These are phyloP conservation scores for Mucor piriformis DNA, from an alignment of 371 early-diverging fungal genomes.

Conservation along the genomic window DNA sequence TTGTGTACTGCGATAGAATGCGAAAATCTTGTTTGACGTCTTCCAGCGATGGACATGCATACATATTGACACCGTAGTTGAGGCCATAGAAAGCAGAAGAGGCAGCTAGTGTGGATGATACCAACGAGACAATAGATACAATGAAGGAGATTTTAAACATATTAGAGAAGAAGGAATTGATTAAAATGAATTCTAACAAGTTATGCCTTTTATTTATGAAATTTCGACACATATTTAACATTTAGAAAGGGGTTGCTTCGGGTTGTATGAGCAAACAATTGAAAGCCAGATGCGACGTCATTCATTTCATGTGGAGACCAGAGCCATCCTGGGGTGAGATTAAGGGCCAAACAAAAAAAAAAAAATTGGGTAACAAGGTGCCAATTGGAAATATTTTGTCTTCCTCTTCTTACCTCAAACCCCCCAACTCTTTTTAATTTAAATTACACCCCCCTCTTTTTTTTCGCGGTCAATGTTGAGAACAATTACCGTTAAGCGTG, in stretches of 20 bases:
- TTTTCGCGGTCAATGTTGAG: slow-evolving; percentile 44
- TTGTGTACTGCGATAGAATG: slow-evolving; percentile 47
- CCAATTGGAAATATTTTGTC: not conserved
- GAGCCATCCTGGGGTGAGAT: slow-evolving; percentile 15
- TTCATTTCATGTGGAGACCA: not conserved
- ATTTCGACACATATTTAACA: not conserved
- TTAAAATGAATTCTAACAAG: not conserved
- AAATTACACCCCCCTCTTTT: slow-evolving; percentile 20
- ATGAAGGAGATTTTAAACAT: not conserved
- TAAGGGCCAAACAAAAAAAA: slow-evolving; percentile 14
- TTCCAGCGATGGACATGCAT: slow-evolving; percentile 54
- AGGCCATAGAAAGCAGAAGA: slow-evolving; percentile 44
- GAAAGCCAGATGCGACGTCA: too few relatives aligned
- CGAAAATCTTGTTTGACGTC: slow-evolving; percentile 49
- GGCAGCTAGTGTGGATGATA: not conserved
- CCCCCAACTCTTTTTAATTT: slow-evolving; percentile 41
- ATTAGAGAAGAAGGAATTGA: not conserved
- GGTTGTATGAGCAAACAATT: too few relatives aligned
- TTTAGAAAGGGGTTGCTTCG: not conserved
- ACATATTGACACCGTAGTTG: slow-evolving; percentile 56
- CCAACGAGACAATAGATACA: not conserved
- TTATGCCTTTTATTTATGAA: not conserved
- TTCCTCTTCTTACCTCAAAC: slow-evolving; percentile 20
- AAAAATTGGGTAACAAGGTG: slow-evolving; percentile 1
- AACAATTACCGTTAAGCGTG: slow-evolving; percentile 46